phyloP scores from a whole-genome alignment of 176 grass and related monocot species.

The Poa pratensis region DNA sequence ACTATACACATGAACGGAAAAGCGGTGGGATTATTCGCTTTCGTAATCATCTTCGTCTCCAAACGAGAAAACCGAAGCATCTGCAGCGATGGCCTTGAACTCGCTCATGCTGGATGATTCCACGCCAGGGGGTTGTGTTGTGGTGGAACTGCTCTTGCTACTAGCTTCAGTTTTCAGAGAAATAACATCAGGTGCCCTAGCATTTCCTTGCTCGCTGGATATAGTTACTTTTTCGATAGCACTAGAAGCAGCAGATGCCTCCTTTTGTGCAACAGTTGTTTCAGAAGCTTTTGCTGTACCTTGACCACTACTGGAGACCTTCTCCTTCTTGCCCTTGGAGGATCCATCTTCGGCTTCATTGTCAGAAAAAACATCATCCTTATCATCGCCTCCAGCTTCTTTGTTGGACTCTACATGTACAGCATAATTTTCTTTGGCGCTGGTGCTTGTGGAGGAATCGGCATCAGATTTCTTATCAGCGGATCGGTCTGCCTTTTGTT shows the following conservation, averaged over 20 bases:
- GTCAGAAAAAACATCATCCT: conserved; percentile 90
- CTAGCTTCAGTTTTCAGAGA: conserved; percentile 51
- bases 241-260: conserved; percentile 37
- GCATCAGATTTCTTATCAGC: conserved; percentile 45
- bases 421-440: conserved; percentile 53
- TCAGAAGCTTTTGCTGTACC: conserved; percentile 59
- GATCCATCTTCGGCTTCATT: conserved; percentile 76
- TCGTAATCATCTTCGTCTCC: conserved; percentile 96
- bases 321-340: conserved; percentile 56
- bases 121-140: conserved; percentile 16
- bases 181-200: conserved; percentile 47
- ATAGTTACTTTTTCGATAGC: conserved; percentile 61
- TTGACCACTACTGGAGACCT: conserved; percentile 22
- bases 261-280: conserved; percentile 44
- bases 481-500: conserved; percentile 37
- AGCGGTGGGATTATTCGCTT: conserved; percentile 60
- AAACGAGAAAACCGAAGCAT: conserved; percentile 88
- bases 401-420: conserved; percentile 47
- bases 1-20: conserved; percentile 46
- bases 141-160: conserved; percentile 43
- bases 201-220: conserved; percentile 47
- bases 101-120: conserved; percentile 77
- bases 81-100: conserved; percentile 94
- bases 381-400: conserved; percentile 59
- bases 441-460: conserved; percentile 32